These are phyloP conservation scores for Pugionium cornutum DNA, from an alignment of 345 rosid genomes.

Conservation along the genomic window DNA sequence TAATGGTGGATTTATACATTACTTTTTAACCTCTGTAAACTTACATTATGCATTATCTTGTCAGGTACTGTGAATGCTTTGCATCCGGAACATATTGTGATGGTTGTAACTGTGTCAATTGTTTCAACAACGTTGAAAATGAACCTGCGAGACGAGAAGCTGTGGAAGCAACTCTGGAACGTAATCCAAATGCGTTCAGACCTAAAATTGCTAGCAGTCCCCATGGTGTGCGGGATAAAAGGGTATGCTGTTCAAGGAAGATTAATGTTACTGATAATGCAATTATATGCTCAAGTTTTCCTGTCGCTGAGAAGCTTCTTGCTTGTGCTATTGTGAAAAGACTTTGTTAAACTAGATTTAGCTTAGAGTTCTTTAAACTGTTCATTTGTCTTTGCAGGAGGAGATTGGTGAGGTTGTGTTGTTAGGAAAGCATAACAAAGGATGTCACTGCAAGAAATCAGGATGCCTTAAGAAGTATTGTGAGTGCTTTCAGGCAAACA, in stretches of 20 bases:
- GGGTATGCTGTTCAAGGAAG: conserved; percentile 49
- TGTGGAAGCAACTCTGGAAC: conserved; percentile 88
- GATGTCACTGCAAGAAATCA: too few relatives aligned
- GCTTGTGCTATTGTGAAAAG: too few relatives aligned
- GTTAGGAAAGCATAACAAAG: conserved; percentile 79
- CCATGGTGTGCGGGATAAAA: conserved; percentile 69
- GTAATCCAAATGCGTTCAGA: conserved; percentile 96
- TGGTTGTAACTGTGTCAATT: conserved; percentile 94
- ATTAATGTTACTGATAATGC: conserved; percentile 2
- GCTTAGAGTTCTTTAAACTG: not conserved
- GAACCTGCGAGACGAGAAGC: conserved; percentile 94
- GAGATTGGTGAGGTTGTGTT: conserved; percentile 70
- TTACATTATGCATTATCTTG: conserved; percentile 21
- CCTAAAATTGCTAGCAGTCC: conserved; percentile 98
- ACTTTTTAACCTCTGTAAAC: not conserved
- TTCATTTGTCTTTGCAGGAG: conserved; percentile 53
- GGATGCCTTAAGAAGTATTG: too few relatives aligned
- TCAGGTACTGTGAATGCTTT: conserved; percentile 97
- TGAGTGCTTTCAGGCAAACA: too few relatives aligned
- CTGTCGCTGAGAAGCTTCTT: too few relatives aligned
- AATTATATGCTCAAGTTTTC: too few relatives aligned
- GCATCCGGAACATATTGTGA: conserved; percentile 97
- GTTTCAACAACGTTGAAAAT: conserved; percentile 90
- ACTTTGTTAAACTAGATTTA: too few relatives aligned
- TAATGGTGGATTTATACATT: not conserved